Evolutionary conservation across 805 yeast genomes (phyloP), one percentile per base, ranked within the genome.

Genomic region (Metschnikowia picachoensis): DNA sequence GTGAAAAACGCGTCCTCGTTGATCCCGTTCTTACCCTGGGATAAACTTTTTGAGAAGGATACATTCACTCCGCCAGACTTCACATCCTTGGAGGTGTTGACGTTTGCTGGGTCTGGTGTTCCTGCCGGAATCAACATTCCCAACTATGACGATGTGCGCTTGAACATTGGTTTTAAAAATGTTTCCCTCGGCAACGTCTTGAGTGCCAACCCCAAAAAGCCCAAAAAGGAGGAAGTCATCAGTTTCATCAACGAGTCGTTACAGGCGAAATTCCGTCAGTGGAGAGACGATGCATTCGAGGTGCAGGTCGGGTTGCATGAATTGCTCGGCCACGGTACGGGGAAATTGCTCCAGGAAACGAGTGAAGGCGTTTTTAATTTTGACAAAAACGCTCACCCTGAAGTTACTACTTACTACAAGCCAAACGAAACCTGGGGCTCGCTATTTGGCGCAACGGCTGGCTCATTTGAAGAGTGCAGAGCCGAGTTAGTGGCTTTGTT

Each of bases 71-170:
- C 96, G 25, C 97, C 97, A 16, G 97, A 89, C 66, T 89, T 89
- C 68, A 87, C 96, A 4, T 87, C 95, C 1, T 74, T 89, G 57
- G 97, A 89, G 66, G 96, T 89, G 3, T 72, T 89, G 59, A 85
- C 96, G 1, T 88, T 89, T 72, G 87, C 95, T 0, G 92, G 95
- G 3, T 80, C 90, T 32, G 96, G 96, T 39, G 81, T 87, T 43
- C 97, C 97, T 13, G 95, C 95, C 0, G 97, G 97, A 44, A 89
- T 89, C 64, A 89, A 89, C 61, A 86, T 89, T 52, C 97, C 97
- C 49, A 89, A 89, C 67, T 89, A 89, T 65, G 96, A 89, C 64
- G 95, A 87, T 60, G 90, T 88, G 45, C 76, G 96, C 59, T 74
- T 87, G 60, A 86, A 82, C 48, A 67, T 82, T 58, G 97, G 97